A percentile compares a stretch with the other conserved stretches of the same genome.
Conservation (phyloP, 176 grass and related monocot genomes). For the Miscanthus lutarioriparius region DNA sequence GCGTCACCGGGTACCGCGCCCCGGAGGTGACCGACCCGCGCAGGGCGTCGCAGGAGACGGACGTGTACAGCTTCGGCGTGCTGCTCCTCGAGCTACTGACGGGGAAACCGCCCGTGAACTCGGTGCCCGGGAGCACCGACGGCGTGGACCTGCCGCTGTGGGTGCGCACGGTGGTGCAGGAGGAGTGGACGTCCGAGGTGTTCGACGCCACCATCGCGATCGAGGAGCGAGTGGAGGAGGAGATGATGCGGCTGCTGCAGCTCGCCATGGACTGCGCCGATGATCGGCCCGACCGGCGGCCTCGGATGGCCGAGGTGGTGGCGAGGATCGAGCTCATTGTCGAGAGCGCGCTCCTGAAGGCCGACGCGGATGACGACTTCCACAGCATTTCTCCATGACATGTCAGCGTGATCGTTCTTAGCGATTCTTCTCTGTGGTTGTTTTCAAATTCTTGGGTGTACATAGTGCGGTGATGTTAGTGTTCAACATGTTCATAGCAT, state of each 20-base stretch:
- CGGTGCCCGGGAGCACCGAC: slow-evolving; percentile 37
- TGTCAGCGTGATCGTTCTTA: not conserved
- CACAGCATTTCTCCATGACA: slow-evolving; percentile 35
- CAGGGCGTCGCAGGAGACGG: slow-evolving; percentile 51
- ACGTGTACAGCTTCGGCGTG: slow-evolving; percentile 85
- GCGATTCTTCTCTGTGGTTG: not conserved
- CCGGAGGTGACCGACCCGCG: slow-evolving; percentile 53
- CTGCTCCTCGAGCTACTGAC: slow-evolving; percentile 76
- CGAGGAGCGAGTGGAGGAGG: slow-evolving; percentile 48
- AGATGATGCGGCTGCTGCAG: slow-evolving; percentile 63
- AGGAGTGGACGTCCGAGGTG: slow-evolving; percentile 71
- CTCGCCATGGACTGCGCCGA: slow-evolving; percentile 58
- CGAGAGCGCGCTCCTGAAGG: slow-evolving; percentile 32
- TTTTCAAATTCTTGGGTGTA: not conserved
- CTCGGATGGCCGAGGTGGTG: slow-evolving; percentile 47
- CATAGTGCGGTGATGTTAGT: not conserved
- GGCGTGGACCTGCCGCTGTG: slow-evolving; percentile 69
- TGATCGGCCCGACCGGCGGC: slow-evolving; percentile 42
- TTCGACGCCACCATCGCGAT: slow-evolving; percentile 63
- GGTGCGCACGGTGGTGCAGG: slow-evolving; percentile 65
- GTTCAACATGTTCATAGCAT: slow-evolving; percentile 36
- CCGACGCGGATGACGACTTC: slow-evolving; percentile 27
- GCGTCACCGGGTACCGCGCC: slow-evolving; percentile 54
- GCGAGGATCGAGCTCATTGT: slow-evolving; percentile 53
- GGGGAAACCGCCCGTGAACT: slow-evolving; percentile 48